phyloP scores from a whole-genome alignment of 2,329 filamentous ascomycete species.

The Beauveria pseudobassiana region DNA sequence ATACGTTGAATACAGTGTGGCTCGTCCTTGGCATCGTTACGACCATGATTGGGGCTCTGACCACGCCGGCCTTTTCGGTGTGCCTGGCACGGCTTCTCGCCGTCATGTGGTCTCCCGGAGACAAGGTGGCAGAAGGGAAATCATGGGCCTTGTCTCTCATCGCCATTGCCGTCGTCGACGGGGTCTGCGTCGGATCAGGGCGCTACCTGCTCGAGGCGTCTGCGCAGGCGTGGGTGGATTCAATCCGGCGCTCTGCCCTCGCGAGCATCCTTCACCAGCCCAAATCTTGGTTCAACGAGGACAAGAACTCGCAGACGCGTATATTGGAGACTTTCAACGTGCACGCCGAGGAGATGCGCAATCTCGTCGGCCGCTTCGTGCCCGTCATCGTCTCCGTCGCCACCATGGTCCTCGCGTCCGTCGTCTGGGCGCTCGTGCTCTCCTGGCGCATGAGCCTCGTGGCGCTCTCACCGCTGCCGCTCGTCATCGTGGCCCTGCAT shows the following conservation, averaged over 20 bases:
- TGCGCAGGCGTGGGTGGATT: slow-evolving; percentile 71
- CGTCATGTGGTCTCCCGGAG: slow-evolving; percentile 54
- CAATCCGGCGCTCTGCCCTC: slow-evolving; percentile 60
- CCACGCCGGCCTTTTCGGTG: slow-evolving; percentile 69
- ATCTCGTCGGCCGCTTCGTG: slow-evolving; percentile 70
- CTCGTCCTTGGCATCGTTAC: slow-evolving; percentile 51
- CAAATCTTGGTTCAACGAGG: slow-evolving; percentile 67
- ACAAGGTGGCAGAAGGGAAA: slow-evolving; percentile 42
- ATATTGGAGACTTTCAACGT: slow-evolving; percentile 69
- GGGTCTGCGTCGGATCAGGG: slow-evolving; percentile 54
- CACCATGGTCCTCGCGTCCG: slow-evolving; percentile 59
- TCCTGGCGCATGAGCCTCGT: slow-evolving; percentile 80
- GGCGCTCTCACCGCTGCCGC: slow-evolving; percentile 58
- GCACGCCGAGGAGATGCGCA: slow-evolving; percentile 81
- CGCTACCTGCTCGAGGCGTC: slow-evolving; percentile 65
- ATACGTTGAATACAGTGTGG: slow-evolving; percentile 48
- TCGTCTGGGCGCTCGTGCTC: slow-evolving; percentile 65
- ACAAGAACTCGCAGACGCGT: slow-evolving; percentile 53
- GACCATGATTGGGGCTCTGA: slow-evolving; percentile 51
- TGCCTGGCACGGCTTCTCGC: slow-evolving; percentile 65
- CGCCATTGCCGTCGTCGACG: slow-evolving; percentile 60
- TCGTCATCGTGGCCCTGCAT: slow-evolving; percentile 59
- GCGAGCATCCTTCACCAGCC: slow-evolving; percentile 67
- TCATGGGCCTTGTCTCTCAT: slow-evolving; percentile 66
- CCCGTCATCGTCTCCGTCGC: slow-evolving; percentile 60